Evolutionary conservation across 169 alveolate species (phyloP).

Genomic region (Fabrea salina): DNA sequence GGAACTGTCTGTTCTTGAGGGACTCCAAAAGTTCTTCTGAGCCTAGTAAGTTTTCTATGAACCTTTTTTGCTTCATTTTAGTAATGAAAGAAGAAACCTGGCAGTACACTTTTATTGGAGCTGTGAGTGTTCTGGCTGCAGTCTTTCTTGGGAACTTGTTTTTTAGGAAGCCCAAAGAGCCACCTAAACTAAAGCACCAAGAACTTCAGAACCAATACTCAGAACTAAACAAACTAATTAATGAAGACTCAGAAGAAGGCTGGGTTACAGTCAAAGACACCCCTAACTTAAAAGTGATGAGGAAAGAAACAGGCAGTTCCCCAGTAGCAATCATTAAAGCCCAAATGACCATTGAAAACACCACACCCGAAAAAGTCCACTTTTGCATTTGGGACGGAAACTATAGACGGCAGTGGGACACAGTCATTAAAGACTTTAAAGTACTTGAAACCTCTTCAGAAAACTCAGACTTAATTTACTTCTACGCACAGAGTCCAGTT

Average conservation of each 20-base stretch:
- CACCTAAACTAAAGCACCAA: too few species aligned
- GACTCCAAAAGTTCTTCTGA: neutral
- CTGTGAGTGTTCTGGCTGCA: too few species aligned
- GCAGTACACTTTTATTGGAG: too few species aligned
- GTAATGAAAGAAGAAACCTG: too few species aligned
- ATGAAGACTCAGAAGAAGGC: constrained; percentile 1
- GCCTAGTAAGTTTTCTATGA: too few species aligned
- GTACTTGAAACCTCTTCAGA: neutral
- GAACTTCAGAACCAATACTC: too few species aligned
- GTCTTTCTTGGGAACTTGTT: too few species aligned
- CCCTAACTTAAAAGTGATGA: neutral
- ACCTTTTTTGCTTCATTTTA: too few species aligned
- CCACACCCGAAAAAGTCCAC: neutral
- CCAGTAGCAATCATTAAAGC: constrained; percentile 27
- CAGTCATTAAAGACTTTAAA: constrained; percentile 6
- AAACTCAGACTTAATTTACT: constrained; percentile 1
- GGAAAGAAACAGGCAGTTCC: neutral
- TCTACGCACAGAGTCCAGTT: neutral
- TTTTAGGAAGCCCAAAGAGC: too few species aligned
- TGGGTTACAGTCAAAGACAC: constrained; percentile 7
- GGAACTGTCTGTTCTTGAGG: constrained; percentile 2
- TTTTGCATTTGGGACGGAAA: constrained; percentile 11
- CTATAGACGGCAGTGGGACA: neutral
- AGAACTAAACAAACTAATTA: neutral
- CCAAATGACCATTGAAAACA: neutral